phyloP scores from a whole-genome alignment of 1,139 yeast species.

The Casaregolazyma suthepensis region DNA sequence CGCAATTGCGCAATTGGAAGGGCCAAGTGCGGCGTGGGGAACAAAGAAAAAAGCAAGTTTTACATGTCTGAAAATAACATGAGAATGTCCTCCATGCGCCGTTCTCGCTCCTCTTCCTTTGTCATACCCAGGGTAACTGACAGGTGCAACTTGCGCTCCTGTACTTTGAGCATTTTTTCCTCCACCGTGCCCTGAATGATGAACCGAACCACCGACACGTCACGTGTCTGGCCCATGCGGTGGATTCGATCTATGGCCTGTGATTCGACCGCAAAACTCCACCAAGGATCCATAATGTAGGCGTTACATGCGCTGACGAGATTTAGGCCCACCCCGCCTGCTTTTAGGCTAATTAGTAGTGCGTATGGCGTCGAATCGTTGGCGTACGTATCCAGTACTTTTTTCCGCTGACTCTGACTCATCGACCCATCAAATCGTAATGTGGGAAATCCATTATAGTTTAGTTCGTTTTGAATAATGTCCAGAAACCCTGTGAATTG shows the following conservation, averaged over 20 bases:
- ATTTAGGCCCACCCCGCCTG: conserved; percentile 95
- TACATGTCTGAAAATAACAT: conserved; percentile 51
- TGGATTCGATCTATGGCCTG: conserved; percentile 95
- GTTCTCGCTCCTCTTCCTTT: conserved; percentile 65
- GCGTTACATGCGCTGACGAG: conserved; percentile 82
- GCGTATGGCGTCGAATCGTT: conserved; percentile 42
- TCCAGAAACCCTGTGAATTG: conserved; percentile 85
- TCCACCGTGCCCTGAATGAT: conserved; percentile 84
- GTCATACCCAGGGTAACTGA: conserved; percentile 82
- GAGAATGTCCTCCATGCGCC: conserved; percentile 77
- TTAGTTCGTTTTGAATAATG: conserved; percentile 59
- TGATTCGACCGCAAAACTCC: conserved; percentile 92
- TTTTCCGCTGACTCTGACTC: conserved; percentile 58
- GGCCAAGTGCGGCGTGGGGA: neutral
- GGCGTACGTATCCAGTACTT: conserved; percentile 51
- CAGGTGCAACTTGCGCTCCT: conserved; percentile 75
- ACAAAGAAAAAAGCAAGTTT: neutral
- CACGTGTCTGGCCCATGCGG: conserved; percentile 75
- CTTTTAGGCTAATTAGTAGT: conserved; percentile 70
- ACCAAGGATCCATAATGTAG: conserved; percentile 96
- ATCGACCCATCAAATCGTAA: conserved; percentile 80
- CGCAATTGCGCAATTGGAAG: neutral
- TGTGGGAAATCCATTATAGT: conserved; percentile 40
- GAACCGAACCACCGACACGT: conserved; percentile 72
- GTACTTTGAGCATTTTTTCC: conserved; percentile 81